Conservation (phyloP, 2,329 filamentous ascomycete genomes). For the Phialophora verrucosa region DNA sequence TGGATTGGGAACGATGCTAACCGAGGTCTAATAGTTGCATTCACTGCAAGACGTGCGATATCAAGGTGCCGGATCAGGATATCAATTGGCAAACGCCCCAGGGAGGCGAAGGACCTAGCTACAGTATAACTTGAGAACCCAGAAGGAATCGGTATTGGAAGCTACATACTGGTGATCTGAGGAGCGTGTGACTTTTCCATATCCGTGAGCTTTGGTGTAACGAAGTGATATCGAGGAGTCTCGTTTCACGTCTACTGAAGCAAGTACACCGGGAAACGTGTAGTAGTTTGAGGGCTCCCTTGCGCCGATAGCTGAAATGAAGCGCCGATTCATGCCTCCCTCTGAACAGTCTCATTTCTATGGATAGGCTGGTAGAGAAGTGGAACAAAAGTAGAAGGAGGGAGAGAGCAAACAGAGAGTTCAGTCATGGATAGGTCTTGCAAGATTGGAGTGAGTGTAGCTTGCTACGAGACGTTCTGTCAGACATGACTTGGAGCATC, state of each 20-base stretch:
- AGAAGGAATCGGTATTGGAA: background rate
- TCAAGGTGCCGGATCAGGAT: slow-evolving; percentile 95
- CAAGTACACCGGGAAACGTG: background rate
- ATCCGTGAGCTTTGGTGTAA: background rate
- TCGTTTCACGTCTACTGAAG: background rate
- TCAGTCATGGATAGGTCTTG: background rate
- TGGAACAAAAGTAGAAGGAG: background rate
- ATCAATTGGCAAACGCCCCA: slow-evolving; percentile 98
- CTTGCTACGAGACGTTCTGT: background rate
- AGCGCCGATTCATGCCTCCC: background rate
- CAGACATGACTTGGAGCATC: background rate
- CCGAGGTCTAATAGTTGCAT: slow-evolving; percentile 72
- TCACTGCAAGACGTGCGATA: slow-evolving; percentile 99
- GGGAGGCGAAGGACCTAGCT: slow-evolving; percentile 78
- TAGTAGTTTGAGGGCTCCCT: background rate
- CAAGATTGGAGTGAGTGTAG: background rate
- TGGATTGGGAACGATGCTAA: background rate
- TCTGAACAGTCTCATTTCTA: background rate
- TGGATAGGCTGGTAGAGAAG: background rate
- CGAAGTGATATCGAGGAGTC: background rate
- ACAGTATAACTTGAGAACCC: slow-evolving; percentile 60
- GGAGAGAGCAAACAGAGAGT: background rate
- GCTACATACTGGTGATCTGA: background rate
- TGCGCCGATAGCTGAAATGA: background rate
- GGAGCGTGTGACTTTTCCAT: background rate